Percentiles rank a stretch among this genome's conserved stretches.
Evolutionary conservation across 345 rosid genomes (phyloP).

Genomic region (Alliaria petiolata): DNA sequence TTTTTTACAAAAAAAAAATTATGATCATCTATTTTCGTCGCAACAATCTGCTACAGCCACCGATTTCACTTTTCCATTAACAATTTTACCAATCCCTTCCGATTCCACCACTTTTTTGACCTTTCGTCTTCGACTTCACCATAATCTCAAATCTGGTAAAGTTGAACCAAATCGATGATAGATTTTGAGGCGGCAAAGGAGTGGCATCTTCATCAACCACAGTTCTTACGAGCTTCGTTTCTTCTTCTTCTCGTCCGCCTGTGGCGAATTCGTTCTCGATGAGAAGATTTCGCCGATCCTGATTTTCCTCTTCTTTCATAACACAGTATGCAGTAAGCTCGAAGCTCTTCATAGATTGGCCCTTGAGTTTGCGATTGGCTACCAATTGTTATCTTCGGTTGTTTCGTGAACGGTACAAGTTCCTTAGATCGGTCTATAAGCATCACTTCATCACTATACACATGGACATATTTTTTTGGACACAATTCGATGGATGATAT

Average conservation of each 20-base stretch:
- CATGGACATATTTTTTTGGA: too few species aligned
- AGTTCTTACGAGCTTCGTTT: constrained; percentile 31
- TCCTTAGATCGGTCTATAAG: constrained; percentile 65
- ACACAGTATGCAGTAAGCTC: constrained; percentile 78
- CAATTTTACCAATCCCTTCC: too few species aligned
- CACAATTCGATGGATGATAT: too few species aligned
- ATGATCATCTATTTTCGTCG: too few species aligned
- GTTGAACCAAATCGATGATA: too few species aligned
- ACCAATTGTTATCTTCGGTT: constrained; percentile 42
- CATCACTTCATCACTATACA: constrained; percentile 81
- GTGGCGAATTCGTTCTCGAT: constrained; percentile 29
- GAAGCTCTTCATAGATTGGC: constrained; percentile 76
- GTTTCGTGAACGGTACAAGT: constrained; percentile 59
- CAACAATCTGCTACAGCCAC: too few species aligned
- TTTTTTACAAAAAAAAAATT: too few species aligned
- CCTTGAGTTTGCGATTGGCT: constrained; percentile 65
- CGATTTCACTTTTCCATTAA: too few species aligned
- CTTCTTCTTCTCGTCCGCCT: constrained; percentile 24
- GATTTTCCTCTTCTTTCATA: constrained; percentile 73
- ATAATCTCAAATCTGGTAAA: too few species aligned
- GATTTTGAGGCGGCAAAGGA: constrained; percentile 25
- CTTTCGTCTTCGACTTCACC: too few species aligned
- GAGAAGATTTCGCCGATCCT: constrained; percentile 71
- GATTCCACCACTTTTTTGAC: too few species aligned
- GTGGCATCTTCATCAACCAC: constrained; percentile 31